Conservation (phyloP, 1,284 basidiomycete genomes). For the Irpex sp. region DNA sequence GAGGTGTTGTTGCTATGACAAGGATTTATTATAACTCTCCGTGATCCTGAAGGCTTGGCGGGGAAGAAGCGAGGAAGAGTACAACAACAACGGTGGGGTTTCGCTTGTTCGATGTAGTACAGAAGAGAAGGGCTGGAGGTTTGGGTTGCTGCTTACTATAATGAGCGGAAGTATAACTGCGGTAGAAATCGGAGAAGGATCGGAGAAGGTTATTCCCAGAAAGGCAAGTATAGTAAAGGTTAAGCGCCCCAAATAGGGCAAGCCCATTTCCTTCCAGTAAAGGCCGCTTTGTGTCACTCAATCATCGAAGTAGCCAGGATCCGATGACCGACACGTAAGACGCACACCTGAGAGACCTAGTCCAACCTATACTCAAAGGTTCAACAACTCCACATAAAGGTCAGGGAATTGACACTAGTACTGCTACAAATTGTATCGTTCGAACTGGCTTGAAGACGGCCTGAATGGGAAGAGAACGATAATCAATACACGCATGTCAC, state of each 20-base stretch:
- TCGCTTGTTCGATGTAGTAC: background rate
- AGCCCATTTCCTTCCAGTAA: no score
- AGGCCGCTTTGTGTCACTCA: no score
- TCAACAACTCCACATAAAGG: no score
- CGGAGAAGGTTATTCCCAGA: background rate
- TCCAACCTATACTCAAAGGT: no score
- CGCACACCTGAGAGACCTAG: no score
- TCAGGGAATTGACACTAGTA: no score
- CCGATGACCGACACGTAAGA: no score
- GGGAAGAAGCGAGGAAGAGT: background rate
- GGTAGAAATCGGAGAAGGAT: no score
- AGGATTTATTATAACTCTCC: background rate
- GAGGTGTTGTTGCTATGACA: slow-evolving; percentile 7
- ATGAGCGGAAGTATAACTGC: no score
- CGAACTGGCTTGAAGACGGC: no score
- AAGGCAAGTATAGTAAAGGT: background rate
- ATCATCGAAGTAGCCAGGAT: no score
- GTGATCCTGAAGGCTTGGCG: background rate
- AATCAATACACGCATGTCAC: background rate
- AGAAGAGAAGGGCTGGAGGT: background rate
- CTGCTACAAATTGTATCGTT: no score
- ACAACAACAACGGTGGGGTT: background rate
- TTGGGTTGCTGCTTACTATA: background rate
- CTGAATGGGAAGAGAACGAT: background rate
- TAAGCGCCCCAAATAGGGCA: background rate